Evolutionary conservation across 768 basidiomycete genomes (phyloP), one percentile per base, ranked within the genome.

Genomic region (Naganishia vaughanmartiniae): DNA sequence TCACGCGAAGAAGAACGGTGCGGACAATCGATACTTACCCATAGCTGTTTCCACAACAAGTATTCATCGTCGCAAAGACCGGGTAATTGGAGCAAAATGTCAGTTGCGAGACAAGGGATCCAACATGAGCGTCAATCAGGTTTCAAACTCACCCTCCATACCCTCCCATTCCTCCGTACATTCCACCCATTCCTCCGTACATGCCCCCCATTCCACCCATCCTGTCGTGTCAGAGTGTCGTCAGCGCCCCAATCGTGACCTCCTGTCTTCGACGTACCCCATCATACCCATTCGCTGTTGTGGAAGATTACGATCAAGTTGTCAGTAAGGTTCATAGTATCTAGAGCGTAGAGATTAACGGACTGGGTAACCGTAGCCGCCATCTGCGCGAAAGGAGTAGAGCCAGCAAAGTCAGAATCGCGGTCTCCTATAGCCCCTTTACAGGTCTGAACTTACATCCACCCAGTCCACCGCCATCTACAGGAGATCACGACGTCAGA

Each of bases 391-490:
- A 46, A 19, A 10, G 21, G 39, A 56, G 39, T 17, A n/a, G 33
- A n/a, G 21, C 11, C 57, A 58, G 2, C 17, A 39, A 9, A 31
- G 28, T 56, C 24, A 56, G 33, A 30, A 7, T 17, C 10, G 19
- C 54, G 17, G 31, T 21, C 30, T 56, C 54, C 48, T 51, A 33
- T 56, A 9, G 3, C 15, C 30, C 9, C 30, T 56, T 2, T 56
- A 1, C 15, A 34, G 24, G 54, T 7, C 48, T 51, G 4, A 26
- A 58, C 57, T 58, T 39, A 58, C 57, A 58, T 24, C 57, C 57
- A 21, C 57, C 57, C 57, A 58, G 39, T 58, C 60, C 60, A 26
- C 60, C 60, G 5, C 60, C 60, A 46, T 63, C 60, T 63, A 26
- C 26, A 12, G 9, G 7, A 3, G 9, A 63, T n/a, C 5, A 12